Evolutionary conservation across 768 basidiomycete genomes (phyloP).

Genomic region (Chalciporus piperatus): DNA sequence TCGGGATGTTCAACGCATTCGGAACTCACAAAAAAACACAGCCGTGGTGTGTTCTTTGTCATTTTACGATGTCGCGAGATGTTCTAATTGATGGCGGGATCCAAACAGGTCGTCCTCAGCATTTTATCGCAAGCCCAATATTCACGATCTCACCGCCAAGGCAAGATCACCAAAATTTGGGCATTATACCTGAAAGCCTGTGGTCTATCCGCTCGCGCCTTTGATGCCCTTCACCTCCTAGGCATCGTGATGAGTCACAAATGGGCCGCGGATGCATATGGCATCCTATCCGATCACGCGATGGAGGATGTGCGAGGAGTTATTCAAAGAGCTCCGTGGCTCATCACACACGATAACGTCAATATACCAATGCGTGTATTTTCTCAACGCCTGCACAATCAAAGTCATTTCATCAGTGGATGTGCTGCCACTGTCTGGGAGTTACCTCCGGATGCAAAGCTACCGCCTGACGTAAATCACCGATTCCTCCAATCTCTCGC

Average conservation of each 20-base stretch:
- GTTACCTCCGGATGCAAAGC: slow-evolving; percentile 3
- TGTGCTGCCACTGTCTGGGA: slow-evolving; percentile 22
- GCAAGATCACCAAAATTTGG: slow-evolving; percentile 14
- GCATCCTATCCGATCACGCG: slow-evolving; percentile 2
- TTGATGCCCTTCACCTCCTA: slow-evolving; percentile 16
- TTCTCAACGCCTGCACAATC: slow-evolving; percentile 22
- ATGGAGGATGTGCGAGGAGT: slow-evolving; percentile 6
- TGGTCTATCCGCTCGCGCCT: slow-evolving; percentile 14
- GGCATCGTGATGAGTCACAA: slow-evolving; percentile 31
- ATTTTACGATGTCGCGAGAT: neutral
- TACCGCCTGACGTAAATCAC: slow-evolving; percentile 8
- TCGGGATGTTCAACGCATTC: slow-evolving; percentile 2
- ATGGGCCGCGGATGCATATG: slow-evolving; percentile 25
- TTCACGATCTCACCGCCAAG: slow-evolving; percentile 1
- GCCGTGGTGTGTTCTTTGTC: slow-evolving; percentile 13
- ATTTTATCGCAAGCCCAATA: slow-evolving; percentile 12
- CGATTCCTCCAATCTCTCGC: slow-evolving; percentile 6
- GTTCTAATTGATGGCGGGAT: too few species aligned
- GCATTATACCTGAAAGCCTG: slow-evolving; percentile 19
- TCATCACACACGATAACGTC: slow-evolving; percentile 21
- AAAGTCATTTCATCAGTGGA: slow-evolving; percentile 24
- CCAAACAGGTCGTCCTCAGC: neutral
- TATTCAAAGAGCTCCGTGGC: slow-evolving; percentile 13
- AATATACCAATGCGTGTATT: slow-evolving; percentile 24
- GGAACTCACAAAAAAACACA: slow-evolving; percentile 16